phyloP scores from a whole-genome alignment of 495 filamentous ascomycete species.

The Immersiella caudata region DNA sequence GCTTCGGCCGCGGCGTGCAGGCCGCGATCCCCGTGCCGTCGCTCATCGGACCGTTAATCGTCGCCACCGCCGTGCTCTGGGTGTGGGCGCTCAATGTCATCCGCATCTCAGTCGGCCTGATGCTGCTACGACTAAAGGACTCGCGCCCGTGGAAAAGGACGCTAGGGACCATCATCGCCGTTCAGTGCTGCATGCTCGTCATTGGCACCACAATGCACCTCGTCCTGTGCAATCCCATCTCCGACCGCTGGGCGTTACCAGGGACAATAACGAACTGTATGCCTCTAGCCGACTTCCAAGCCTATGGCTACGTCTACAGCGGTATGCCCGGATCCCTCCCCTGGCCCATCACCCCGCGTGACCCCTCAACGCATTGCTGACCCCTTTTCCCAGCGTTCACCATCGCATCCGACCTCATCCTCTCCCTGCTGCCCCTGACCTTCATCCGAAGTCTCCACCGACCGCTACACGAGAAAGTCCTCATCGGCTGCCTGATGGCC shows the following conservation, averaged over 20 bases:
- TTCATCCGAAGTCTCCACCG: slow-evolving; percentile 9
- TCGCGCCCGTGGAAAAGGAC: slow-evolving; percentile 3
- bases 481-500: slow-evolving; percentile 16
- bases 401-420: slow-evolving; percentile 9
- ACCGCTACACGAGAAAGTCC: slow-evolving; percentile 14
- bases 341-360: too few species aligned
- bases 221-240: slow-evolving; percentile 16
- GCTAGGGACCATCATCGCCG: slow-evolving; percentile 1
- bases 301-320: slow-evolving; percentile 17
- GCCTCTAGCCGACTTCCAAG: background rate
- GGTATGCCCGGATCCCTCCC: background rate
- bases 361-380: background rate
- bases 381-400: background rate
- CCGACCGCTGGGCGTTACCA: slow-evolving; percentile 1
- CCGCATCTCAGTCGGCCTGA: slow-evolving; percentile 4
- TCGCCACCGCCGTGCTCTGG: slow-evolving; percentile 11
- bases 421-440: slow-evolving; percentile 3
- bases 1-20: slow-evolving; percentile 1
- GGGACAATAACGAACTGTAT: background rate
- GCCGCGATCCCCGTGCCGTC: background rate
- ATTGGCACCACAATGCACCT: slow-evolving; percentile 18
- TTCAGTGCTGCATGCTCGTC: slow-evolving; percentile 11
- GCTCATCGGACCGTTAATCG: slow-evolving; percentile 8
- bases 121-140: slow-evolving; percentile 13
- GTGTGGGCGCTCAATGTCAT: slow-evolving; percentile 12